Base-by-base conservation (phyloP, 78 protist genomes). In the Speleostelium caveatum region DNA sequence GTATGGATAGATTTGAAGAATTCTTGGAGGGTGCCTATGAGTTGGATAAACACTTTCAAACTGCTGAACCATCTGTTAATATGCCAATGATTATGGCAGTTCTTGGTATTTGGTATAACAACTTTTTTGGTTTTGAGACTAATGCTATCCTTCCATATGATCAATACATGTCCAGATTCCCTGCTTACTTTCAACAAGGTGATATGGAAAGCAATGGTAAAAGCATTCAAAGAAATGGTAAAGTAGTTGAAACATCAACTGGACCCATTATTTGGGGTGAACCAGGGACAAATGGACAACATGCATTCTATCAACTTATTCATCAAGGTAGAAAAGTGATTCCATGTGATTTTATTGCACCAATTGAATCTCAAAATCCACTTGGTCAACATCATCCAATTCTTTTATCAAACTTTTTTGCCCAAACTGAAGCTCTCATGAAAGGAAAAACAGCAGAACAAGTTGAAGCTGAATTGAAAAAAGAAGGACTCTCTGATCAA, bases 201-300 rank as follows among this genome's bases (percentile, higher is more conserved):
- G 94, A 87, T 62, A 87, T 87, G 94, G 94, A 87, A 24, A 88
- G 94, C 32, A 86, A 93, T 32, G 96, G 96, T 22, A 93, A 93
- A 49, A 45, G 87, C 55, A 93, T 93, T 28, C 26, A 39, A 30
- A 73, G 91, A 58, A 39, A 59, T 5, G 86, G 86, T 19, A 7
- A 36, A 91, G 85, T 53, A n/a, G 49, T 92, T 26, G 21, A 60
- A 10, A 22, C 17, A 16, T 55, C 86, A 24, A 97, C 99, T 10
- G 98, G 99, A 10, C 97, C 99, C 28, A 93, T 98, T 60, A 93
- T 96, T 51, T 97, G 96, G 96, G 99, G 99, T 41, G 99, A 98
- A 75, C 99, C 99, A 16, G 99, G 99, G 10, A 98, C 99, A 60
- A 97, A 96, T 66, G 99, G 98, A 7, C 99, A 98, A 94, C 99